Evolutionary conservation across 2,329 filamentous ascomycete genomes (phyloP).

Genomic region (Ophiobolus disseminans): DNA sequence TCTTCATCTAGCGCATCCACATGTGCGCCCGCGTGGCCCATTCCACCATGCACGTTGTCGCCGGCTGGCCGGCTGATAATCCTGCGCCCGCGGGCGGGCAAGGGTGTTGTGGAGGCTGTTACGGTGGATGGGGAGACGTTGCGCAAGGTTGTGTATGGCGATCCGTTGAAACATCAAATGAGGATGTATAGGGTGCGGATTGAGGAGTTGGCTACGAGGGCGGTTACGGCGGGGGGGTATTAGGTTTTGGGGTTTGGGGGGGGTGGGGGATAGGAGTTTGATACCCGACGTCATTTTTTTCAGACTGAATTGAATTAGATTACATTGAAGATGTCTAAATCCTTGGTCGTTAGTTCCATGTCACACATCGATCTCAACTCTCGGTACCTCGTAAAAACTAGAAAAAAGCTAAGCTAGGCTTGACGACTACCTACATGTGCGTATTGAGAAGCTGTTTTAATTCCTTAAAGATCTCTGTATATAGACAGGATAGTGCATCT

Average conservation of each 20-base stretch:
- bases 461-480: too few species aligned
- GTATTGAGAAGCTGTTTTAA: too few species aligned
- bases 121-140: slow-evolving; percentile 72
- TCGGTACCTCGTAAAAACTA: too few species aligned
- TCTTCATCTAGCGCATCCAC: slow-evolving; percentile 36
- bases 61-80: slow-evolving; percentile 74
- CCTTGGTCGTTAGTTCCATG: too few species aligned
- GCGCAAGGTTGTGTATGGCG: slow-evolving; percentile 77
- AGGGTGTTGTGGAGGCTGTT: slow-evolving; percentile 69
- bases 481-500: too few species aligned
- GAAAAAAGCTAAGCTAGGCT: too few species aligned
- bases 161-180: slow-evolving; percentile 83
- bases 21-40: slow-evolving; percentile 62
- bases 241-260: slow-evolving; percentile 4
- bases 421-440: too few species aligned
- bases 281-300: neutral
- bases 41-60: slow-evolving; percentile 71
- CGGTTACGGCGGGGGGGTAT: slow-evolving; percentile 61
- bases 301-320: too few species aligned
- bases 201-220: slow-evolving; percentile 73
- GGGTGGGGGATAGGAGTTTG: neutral
- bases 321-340: too few species aligned
- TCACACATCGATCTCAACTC: too few species aligned
- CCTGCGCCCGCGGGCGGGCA: slow-evolving; percentile 53
- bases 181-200: slow-evolving; percentile 75